phyloP scores from a whole-genome alignment of 2,329 filamentous ascomycete genomes.

The Ophiostoma sp. region DNA sequence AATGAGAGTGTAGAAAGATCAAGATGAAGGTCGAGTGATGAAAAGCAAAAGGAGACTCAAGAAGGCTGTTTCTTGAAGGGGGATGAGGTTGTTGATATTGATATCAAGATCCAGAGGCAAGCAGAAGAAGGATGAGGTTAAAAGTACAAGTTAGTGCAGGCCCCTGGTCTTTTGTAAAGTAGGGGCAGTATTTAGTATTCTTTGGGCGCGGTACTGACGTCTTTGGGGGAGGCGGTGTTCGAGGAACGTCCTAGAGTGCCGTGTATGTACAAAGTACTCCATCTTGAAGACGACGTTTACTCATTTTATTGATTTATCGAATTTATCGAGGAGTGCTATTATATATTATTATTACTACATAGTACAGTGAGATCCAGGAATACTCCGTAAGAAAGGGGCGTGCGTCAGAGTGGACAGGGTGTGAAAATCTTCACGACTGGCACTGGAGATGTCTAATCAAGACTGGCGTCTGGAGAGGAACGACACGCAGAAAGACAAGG shows the following conservation, averaged over 20 bases:
- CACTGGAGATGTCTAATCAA: constrained; percentile 5
- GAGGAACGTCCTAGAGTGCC: neutral
- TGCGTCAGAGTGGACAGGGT: constrained; percentile 15
- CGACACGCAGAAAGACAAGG: neutral
- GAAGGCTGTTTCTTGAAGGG: constrained; percentile 14
- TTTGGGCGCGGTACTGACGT: neutral
- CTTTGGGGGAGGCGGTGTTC: constrained; percentile 16
- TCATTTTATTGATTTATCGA: neutral
- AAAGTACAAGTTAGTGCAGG: constrained; percentile 1
- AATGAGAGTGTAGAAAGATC: constrained; percentile 12
- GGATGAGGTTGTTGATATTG: constrained; percentile 25
- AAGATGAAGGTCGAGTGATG: constrained; percentile 10
- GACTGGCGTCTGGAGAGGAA: constrained; percentile 21
- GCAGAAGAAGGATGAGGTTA: neutral
- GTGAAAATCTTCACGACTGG: constrained; percentile 24
- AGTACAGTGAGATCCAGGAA: constrained; percentile 12
- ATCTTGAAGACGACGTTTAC: neutral
- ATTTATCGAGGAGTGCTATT: neutral
- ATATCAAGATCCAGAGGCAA: constrained; percentile 16
- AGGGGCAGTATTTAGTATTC: neutral
- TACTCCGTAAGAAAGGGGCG: constrained; percentile 15
- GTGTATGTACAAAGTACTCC: neutral
- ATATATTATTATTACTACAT: constrained; percentile 8
- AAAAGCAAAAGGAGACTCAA: neutral
- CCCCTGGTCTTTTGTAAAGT: constrained; percentile 15